Base-by-base conservation (phyloP, 345 rosid species). In the Salix exigua region DNA sequence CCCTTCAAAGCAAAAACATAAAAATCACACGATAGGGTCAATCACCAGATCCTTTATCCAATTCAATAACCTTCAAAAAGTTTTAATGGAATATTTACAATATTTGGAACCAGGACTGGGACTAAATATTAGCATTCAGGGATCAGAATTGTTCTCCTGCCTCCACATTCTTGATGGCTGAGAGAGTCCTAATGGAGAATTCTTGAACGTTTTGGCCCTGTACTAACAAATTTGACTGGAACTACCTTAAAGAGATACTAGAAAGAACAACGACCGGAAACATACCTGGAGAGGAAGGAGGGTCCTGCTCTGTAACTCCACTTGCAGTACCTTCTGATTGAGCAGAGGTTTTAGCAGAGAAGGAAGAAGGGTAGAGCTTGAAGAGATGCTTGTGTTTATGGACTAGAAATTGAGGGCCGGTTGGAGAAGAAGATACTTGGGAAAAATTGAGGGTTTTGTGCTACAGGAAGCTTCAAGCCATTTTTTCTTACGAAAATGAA, bases 231-330 rank as follows among this genome's bases (percentile, higher is more conserved):
- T 66, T 4, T 17, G 5, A 37, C 25, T 21, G 23, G 13, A 51
- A 66, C 19, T 25, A 18, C 44, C 10, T 11, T 9, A 8, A 46
- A 21, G 17, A 16, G 19, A 30, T 19, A 19, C 25, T 6, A 40
- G 18, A 33, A 42, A 58, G 6, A 31, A 26, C 31, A 18, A 72
- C 12, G 42, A 7, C 2, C 0, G 37, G 30, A 25, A 21, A 30
- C 60, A 72, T 77, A 87, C 96, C 91, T 70, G 91, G 78, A 77
- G 81, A 73, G 11, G 86, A 44, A 38, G 86, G 82, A 71, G 85
- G 80, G 37, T 82, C 85, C 75, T 82, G 86, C 21, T 85, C 85
- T 35, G 88, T 82, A 73, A 80, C 71, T 55, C 89, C 85, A 63
- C 77, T 68, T 72, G 85, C 84, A 67, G 80, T 72, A 23, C 78